Conservation (phyloP, 2,329 filamentous ascomycete species). For the Verticillium alfalfae region DNA sequence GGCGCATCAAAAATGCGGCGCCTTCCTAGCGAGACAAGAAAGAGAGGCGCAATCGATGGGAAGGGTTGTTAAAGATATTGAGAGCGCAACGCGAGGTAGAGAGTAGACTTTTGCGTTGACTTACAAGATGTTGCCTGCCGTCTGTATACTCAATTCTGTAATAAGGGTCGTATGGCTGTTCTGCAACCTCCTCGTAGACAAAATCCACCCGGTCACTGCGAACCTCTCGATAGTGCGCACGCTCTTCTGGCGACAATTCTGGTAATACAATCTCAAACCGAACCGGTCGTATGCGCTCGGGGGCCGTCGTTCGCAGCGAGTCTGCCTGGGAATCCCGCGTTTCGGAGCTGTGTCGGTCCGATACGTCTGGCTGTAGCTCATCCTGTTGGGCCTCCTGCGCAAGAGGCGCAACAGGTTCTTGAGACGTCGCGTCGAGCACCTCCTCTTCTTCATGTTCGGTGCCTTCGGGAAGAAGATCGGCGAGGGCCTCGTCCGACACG, state of each 20-base stretch:
- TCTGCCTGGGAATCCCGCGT: background rate
- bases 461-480: background rate
- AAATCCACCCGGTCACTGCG: constrained; percentile 30
- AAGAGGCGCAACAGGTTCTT: background rate
- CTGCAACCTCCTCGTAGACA: constrained; percentile 23
- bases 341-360: background rate
- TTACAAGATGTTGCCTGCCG: constrained; percentile 37
- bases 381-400: background rate
- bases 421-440: background rate
- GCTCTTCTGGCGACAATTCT: constrained; percentile 16
- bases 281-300: background rate
- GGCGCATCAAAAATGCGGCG: too few relatives aligned
- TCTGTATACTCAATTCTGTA: constrained; percentile 40
- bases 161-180: constrained; percentile 13
- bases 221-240: constrained; percentile 21
- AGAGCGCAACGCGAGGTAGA: too few relatives aligned
- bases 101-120: constrained; percentile 8
- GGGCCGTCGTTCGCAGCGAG: background rate
- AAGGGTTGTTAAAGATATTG: too few relatives aligned
- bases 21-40: too few relatives aligned
- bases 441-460: background rate
- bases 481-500: background rate
- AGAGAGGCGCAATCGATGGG: too few relatives aligned
- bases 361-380: background rate
- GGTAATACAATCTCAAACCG: constrained; percentile 25